Evolutionary conservation across 1,284 basidiomycete species (phyloP).

Genomic region (Neolentinus lepideus): DNA sequence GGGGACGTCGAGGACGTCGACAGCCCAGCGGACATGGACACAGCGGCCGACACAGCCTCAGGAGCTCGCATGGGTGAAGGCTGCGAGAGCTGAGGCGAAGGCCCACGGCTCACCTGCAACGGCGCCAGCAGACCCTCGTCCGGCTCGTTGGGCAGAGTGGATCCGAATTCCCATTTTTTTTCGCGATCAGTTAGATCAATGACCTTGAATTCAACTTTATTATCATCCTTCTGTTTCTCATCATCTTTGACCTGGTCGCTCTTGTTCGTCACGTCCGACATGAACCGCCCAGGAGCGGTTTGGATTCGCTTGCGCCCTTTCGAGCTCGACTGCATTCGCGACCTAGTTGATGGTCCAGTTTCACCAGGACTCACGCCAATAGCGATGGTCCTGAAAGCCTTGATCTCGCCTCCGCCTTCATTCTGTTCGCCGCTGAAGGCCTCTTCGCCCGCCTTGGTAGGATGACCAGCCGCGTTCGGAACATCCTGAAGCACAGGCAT

Average conservation of each 20-base stretch:
- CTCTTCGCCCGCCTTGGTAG: slow-evolving; percentile 9
- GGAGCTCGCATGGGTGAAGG: not conserved
- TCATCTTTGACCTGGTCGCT: slow-evolving; percentile 3
- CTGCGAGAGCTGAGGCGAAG: not conserved
- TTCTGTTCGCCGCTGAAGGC: slow-evolving; percentile 3
- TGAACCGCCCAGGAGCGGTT: slow-evolving; percentile 8
- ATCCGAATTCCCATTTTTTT: slow-evolving; percentile 54
- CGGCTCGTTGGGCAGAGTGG: slow-evolving; percentile 24
- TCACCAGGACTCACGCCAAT: slow-evolving; percentile 40
- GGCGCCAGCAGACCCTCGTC: slow-evolving; percentile 4
- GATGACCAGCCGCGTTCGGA: not conserved
- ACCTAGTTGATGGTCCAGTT: slow-evolving; percentile 26
- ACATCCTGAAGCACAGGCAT: slow-evolving; percentile 7
- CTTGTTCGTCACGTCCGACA: slow-evolving; percentile 1
- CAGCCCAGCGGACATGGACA: not conserved
- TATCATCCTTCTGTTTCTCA: slow-evolving; percentile 6
- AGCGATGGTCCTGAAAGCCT: slow-evolving; percentile 28
- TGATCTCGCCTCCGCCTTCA: slow-evolving; percentile 11
- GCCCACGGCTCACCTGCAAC: not conserved
- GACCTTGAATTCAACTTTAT: slow-evolving; percentile 15
- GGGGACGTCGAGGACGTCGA: not conserved
- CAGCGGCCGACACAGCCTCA: not conserved
- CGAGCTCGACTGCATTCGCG: slow-evolving; percentile 25
- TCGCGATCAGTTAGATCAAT: slow-evolving; percentile 29
- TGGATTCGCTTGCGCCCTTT: slow-evolving; percentile 14